Conservation (phyloP, 1,139 yeast genomes). For the Petasospora rhodanensis region DNA sequence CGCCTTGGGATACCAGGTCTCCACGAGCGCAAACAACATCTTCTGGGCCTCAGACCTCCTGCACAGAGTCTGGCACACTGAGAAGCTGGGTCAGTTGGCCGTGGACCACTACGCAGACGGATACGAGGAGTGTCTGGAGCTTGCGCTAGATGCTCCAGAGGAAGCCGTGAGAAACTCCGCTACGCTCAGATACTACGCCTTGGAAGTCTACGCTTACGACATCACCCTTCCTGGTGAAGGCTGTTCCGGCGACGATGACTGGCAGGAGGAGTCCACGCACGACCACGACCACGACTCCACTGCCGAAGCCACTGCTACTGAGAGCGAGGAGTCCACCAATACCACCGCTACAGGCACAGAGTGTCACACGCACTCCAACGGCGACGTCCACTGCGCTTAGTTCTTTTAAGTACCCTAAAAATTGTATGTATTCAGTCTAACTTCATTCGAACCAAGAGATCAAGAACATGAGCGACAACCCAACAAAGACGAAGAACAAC, state of each 20-base stretch:
- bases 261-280: slow-evolving; percentile 8
- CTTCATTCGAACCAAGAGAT: slow-evolving; percentile 41
- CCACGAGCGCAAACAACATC: slow-evolving; percentile 17
- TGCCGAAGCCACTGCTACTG: too few relatives aligned
- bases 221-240: slow-evolving; percentile 19
- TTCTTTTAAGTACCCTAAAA: too few relatives aligned
- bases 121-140: slow-evolving; percentile 26
- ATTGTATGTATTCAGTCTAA: too few relatives aligned
- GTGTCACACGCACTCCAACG: slow-evolving; percentile 20
- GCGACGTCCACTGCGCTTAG: slow-evolving; percentile 18
- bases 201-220: slow-evolving; percentile 22
- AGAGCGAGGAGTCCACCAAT: slow-evolving; percentile 2
- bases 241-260: slow-evolving; percentile 14
- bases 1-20: slow-evolving; percentile 24
- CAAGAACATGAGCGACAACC: slow-evolving; percentile 46
- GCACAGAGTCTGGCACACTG: slow-evolving; percentile 32
- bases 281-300: slow-evolving; percentile 4
- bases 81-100: slow-evolving; percentile 22
- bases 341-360: slow-evolving; percentile 15
- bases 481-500: slow-evolving; percentile 40
- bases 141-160: slow-evolving; percentile 14
- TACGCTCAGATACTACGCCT: slow-evolving; percentile 17
- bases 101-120: slow-evolving; percentile 29
- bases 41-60: slow-evolving; percentile 29
- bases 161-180: slow-evolving; percentile 21